A percentile compares a stretch with the other conserved stretches of the same genome.
These are phyloP conservation scores for Tricholoma flavovirens DNA, from an alignment of 768 basidiomycete species.

Conservation along the genomic window DNA sequence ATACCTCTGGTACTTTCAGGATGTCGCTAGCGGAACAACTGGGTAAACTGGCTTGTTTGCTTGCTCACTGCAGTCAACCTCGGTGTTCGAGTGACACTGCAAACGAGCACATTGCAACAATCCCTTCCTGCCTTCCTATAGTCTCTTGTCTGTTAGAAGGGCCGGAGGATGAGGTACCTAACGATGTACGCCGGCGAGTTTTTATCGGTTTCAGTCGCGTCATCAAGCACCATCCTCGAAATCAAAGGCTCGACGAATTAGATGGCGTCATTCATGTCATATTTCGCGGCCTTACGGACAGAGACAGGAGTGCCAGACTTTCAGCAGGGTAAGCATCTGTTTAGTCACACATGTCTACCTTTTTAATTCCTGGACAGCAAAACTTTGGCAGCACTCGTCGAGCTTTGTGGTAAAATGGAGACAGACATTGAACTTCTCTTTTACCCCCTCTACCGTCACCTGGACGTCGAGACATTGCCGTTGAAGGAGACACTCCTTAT, in stretches of 20 bases:
- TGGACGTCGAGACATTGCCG: constrained; percentile 40
- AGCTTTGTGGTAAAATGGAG: constrained; percentile 28
- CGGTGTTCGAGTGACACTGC: constrained; percentile 22
- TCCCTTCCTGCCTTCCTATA: constrained; percentile 31
- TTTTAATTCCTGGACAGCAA: constrained; percentile 28
- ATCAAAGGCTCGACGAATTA: constrained; percentile 24
- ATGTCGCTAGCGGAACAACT: constrained; percentile 29
- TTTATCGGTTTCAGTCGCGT: constrained; percentile 36
- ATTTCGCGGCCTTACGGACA: constrained; percentile 44
- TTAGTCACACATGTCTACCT: not conserved
- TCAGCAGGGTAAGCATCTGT: constrained; percentile 56
- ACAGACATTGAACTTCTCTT: constrained; percentile 36
- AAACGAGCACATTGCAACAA: constrained; percentile 20
- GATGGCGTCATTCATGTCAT: constrained; percentile 32
- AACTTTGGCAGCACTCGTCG: constrained; percentile 42
- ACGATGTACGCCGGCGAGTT: constrained; percentile 37
- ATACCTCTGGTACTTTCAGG: constrained; percentile 25
- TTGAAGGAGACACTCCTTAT: constrained; percentile 62
- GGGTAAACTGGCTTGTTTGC: constrained; percentile 29
- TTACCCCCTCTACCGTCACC: constrained; percentile 39
- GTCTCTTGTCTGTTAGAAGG: constrained; percentile 42
- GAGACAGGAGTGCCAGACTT: constrained; percentile 55
- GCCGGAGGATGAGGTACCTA: constrained; percentile 37
- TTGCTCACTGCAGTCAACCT: constrained; percentile 29
- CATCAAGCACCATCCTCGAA: constrained; percentile 37